Base-by-base conservation (phyloP, 169 alveolate species). In the Plasmodium vivax region DNA sequence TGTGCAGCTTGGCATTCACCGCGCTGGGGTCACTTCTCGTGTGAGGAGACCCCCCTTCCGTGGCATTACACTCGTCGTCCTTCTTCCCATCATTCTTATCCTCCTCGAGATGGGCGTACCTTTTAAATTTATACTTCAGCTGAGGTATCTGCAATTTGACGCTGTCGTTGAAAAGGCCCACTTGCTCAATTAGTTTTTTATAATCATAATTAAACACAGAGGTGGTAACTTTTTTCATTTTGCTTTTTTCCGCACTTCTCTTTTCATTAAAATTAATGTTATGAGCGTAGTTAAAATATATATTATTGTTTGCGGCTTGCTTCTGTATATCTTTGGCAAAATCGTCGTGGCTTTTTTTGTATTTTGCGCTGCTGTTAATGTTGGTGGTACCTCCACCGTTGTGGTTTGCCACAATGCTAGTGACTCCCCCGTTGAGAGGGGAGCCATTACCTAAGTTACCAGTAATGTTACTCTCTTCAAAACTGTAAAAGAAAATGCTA, bases 51-150 rank as follows among this genome's bases (percentile, higher is more conserved):
- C 12, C 8, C 4, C 62, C 62, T 12, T 51, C 62, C 62, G 62
- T 14, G n/a, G 5, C 34, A 30, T 68, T 68, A 68, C 19, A 7
- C 43, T 23, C 34, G 0, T 27, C 38, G 47, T 77, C 56, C 27
- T 87, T 75, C 14, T 23, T 85, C 32, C 36, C 16, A n/a, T 16
- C 14, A 34, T 87, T 87, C 27, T 71, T 75, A 14, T 77, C 93
- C 38, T 75, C 82, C n/a, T 54, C 43, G 19, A 79, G 16, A 71
- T 51, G 30, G 16, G 58, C 45, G 36, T 87, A 87, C 45, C 68
- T 87, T 58, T 87, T 87, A 43, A 87, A 87, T 6, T 87, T 87
- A 77, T 87, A 87, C 58, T 87, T 87, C 47, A 87, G n/a, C n/a
- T 87, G 80, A 23, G 93, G 93, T 75, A 87, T 87, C 10, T 87